Conservation (phyloP, 495 filamentous ascomycete species). For the Schizothecium vesticola region DNA sequence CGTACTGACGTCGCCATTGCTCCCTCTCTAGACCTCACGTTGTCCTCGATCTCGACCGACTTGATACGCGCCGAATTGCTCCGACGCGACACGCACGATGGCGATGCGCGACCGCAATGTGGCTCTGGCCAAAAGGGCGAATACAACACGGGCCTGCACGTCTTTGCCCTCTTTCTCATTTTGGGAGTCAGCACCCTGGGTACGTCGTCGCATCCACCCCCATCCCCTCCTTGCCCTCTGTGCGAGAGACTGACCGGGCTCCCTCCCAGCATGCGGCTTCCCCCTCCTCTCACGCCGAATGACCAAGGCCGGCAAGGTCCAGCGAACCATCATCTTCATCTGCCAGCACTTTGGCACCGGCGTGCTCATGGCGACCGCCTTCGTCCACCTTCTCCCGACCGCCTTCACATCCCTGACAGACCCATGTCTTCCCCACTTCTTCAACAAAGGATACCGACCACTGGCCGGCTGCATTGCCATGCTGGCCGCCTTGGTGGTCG, state of each 20-base stretch:
- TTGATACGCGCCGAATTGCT: slow-evolving; percentile 48
- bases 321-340: slow-evolving; percentile 57
- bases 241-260: background rate
- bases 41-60: slow-evolving; percentile 47
- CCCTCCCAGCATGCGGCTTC: slow-evolving; percentile 50
- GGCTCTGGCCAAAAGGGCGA: slow-evolving; percentile 54
- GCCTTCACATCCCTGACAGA: slow-evolving; percentile 77
- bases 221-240: background rate
- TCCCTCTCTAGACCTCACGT: slow-evolving; percentile 23
- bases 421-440: slow-evolving; percentile 69
- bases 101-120: slow-evolving; percentile 48
- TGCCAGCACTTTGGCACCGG: slow-evolving; percentile 84
- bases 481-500: slow-evolving; percentile 68
- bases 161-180: slow-evolving; percentile 73
- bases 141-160: slow-evolving; percentile 65
- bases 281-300: slow-evolving; percentile 51
- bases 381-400: slow-evolving; percentile 79
- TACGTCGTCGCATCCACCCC: slow-evolving; percentile 31
- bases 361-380: slow-evolving; percentile 82
- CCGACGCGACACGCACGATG: slow-evolving; percentile 32
- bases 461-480: slow-evolving; percentile 77
- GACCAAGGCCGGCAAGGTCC: slow-evolving; percentile 36
- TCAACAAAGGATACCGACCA: slow-evolving; percentile 66
- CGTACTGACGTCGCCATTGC: slow-evolving; percentile 4
- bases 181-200: slow-evolving; percentile 65